Percentiles rank a stretch among this genome's conserved stretches.
These are phyloP conservation scores for Calonectria montana DNA, from an alignment of 2,329 filamentous ascomycete genomes.

Conservation along the genomic window DNA sequence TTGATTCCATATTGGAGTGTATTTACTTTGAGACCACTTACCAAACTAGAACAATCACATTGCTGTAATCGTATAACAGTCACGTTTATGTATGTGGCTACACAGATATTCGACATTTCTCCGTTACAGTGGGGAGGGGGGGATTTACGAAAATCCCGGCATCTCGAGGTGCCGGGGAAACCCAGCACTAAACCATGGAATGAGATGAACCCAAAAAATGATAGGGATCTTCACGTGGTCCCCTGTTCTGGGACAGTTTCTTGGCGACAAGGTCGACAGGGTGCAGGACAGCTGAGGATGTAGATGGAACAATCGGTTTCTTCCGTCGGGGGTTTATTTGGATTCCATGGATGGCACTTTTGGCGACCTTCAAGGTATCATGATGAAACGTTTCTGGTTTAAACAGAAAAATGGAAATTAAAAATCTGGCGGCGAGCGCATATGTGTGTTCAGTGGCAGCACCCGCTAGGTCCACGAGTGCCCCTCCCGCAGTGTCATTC, in stretches of 20 bases:
- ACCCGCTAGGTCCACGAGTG: not conserved
- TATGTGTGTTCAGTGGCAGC: not conserved
- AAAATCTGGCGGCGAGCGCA: not conserved
- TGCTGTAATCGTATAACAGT: not conserved
- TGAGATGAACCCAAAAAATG: conserved; percentile 3
- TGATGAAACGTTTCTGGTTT: not conserved
- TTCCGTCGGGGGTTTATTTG: not conserved
- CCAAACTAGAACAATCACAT: not conserved
- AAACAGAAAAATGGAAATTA: not conserved
- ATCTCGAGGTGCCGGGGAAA: not conserved
- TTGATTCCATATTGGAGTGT: not conserved
- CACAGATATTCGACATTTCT: not conserved
- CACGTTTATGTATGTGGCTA: not conserved
- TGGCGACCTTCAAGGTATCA: not conserved
- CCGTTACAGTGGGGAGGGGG: not conserved
- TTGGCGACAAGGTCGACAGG: not conserved
- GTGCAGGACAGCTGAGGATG: not conserved
- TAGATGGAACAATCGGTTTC: not conserved
- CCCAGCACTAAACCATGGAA: not conserved
- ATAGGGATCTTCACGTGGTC: not conserved
- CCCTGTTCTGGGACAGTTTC: not conserved
- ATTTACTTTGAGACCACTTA: not conserved
- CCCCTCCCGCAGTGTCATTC: not conserved
- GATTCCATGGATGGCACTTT: not conserved
- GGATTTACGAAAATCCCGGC: conserved; percentile 2